phyloP scores from a whole-genome alignment of 768 basidiomycete species.

The Tylopilus felleus region DNA sequence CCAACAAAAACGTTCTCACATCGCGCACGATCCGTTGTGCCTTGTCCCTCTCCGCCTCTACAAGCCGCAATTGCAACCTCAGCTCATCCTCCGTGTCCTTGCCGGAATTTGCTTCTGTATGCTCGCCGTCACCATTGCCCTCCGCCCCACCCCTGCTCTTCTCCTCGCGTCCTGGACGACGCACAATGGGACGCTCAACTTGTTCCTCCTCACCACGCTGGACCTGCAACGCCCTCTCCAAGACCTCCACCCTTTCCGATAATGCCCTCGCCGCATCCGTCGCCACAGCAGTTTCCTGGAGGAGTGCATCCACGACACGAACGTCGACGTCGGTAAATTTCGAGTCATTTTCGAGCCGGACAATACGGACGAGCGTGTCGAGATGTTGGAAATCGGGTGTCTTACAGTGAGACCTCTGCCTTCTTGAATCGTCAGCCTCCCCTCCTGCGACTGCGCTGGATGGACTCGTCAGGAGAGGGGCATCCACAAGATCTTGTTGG shows the following conservation, averaged over 20 bases:
- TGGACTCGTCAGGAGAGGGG: not conserved
- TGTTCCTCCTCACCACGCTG: not conserved
- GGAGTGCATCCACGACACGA: constrained; percentile 12
- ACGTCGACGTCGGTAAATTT: not conserved
- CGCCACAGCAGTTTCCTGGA: constrained; percentile 18
- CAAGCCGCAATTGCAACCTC: constrained; percentile 9
- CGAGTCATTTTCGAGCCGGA: constrained; percentile 1
- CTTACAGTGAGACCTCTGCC: not conserved
- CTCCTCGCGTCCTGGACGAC: not conserved
- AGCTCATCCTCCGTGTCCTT: constrained; percentile 7
- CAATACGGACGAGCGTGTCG: no score
- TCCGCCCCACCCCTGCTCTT: no score
- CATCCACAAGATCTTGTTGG: not conserved
- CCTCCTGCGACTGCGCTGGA: not conserved
- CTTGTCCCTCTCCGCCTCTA: constrained; percentile 22
- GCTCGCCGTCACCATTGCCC: not conserved
- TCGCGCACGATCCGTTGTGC: constrained; percentile 13
- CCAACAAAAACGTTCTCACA: constrained; percentile 18
- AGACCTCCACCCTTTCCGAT: constrained; percentile 23
- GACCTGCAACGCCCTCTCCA: constrained; percentile 19
- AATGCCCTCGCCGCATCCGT: constrained; percentile 16
- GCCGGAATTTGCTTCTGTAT: not conserved
- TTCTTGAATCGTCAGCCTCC: not conserved
- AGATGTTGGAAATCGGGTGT: no score
- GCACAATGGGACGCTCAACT: not conserved